Conservation (phyloP, 129 eudicot species). For the sunflower (Helianthus annuus) region HanXRQr2.0-SUNRISE NC_035439.2:102207981-102208480, state of each 20-base stretch:
- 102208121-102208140: conserved; percentile 29
- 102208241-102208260: background rate
- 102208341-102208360: too few relatives aligned
- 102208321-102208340: too few relatives aligned
- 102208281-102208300: too few relatives aligned
- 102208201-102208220: background rate
- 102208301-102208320: too few relatives aligned
- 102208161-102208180: background rate
- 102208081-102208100: conserved; percentile 20
- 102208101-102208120: conserved; percentile 27
- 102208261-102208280: too few relatives aligned
- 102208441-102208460: too few relatives aligned
- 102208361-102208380: too few relatives aligned
- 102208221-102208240: background rate
- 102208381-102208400: too few relatives aligned
- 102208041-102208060: background rate
- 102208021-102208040: background rate
- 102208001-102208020: background rate
- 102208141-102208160: conserved; percentile 16
- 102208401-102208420: too few relatives aligned
- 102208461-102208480: too few relatives aligned
- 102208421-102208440: too few relatives aligned
- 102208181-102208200: background rate
- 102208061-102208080: conserved; percentile 27
- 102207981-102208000: too few relatives aligned